Base-by-base conservation (phyloP, 1,139 yeast species). In the Candida sp. region DNA sequence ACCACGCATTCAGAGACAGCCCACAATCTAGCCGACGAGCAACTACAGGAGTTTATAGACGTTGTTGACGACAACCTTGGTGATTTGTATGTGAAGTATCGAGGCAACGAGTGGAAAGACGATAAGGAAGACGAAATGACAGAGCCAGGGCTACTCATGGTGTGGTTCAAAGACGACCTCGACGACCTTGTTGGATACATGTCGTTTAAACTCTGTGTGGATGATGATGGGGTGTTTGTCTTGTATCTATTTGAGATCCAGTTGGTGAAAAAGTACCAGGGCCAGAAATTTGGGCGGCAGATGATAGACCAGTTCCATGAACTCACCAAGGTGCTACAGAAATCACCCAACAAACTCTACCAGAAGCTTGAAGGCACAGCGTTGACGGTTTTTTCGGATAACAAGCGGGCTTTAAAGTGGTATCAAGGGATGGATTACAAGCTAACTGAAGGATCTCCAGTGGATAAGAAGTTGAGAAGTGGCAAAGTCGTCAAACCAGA, bases 221-320 rank as follows among this genome's bases (percentile, higher is more conserved):
- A 72, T 41, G 63, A 63, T 25, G 66, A 65, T n/a, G 61, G 52
- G 5, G 44, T 54, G 6, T 68, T 67, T 51, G 78, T 75, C 27
- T 61, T 84, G 6, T 84, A 81, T 57, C 66, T 84, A 35, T 84
- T 81, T 59, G 88, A 84, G 61, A 75, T 84, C 46, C 88, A 84
- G 52, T 73, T 81, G 3, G 50, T 53, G 25, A 63, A 68, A 1
- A 23, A 50, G 23, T 63, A 49, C 49, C 81, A 75, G 53, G 63
- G 68, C 7, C 51, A 51, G 11, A 62, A 68, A 9, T 45, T 73
- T 3, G 87, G 86, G 1, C 40, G 64, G 3, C 31, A 31, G 5
- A 58, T 83, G 32, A 63, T 83, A 45, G 49, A 46, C 1, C 42
- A 54, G 3, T 67, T 78, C 34, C 78, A 77, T 46, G 26, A 49